Evolutionary conservation across 176 grass and related monocot genomes (phyloP), one percentile per base, ranked within the genome.

Genomic region (Musa troglodytarum): DNA sequence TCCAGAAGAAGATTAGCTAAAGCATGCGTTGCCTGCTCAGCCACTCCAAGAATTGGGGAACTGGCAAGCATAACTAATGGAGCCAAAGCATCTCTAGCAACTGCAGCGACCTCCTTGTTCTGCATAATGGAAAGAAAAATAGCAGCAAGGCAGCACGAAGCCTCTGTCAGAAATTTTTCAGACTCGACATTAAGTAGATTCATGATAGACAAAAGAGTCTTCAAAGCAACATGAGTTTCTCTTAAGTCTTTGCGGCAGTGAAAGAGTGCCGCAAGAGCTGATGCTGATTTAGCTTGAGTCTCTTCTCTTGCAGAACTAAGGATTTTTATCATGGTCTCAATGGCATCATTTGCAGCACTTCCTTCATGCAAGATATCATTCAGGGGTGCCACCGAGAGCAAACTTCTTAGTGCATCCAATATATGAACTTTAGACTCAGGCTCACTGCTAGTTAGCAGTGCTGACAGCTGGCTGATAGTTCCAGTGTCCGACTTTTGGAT

Each of bases 401-500:
- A 84, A 79, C 96, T 99, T 82, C 85, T 86, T 74, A 99, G 87
- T 72, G 96, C 96, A 79, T 99, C 91, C 56, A 99, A 86, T 65
- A 99, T 88, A 86, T 99, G 94, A 69, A 99, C 70, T 86, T 99
- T 99, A 54, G 91, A 95, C 72, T 99, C 96, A 64, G 96, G 96
- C 54, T 99, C 91, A 62, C 95, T 91, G 73, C 96, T 99, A 76
- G 91, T 99, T 80, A 99, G 85, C 20, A 99, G 71, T 80, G 96
- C 88, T 80, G 96, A 92, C 76, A 99, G 82, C 50, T 99, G 96
- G 74, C 96, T 99, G 58, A 99, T 86, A 52, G 96, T 99, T 68
- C 96, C 96, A 64, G 96, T 99, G 88, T 99, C 96, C 69, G 96
- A 95, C 79, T 99, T 99, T 69, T 95, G 91, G 57, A 99, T 99